Percentiles rank a stretch among this genome's conserved stretches.
phyloP scores from a whole-genome alignment of 768 basidiomycete species.

The Trametes sanguinea region DNA sequence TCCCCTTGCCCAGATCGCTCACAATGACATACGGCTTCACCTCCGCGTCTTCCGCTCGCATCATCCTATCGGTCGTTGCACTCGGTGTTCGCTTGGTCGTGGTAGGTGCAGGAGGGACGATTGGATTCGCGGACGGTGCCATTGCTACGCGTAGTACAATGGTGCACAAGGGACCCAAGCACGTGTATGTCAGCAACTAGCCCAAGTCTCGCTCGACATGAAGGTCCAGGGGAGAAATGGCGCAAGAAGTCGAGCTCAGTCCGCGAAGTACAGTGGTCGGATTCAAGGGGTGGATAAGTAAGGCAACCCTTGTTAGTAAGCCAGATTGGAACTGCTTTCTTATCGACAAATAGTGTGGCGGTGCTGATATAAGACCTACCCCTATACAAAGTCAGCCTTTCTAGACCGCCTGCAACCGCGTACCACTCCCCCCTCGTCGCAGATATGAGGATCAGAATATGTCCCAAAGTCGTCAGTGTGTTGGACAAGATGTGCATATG shows the following conservation, averaged over 20 bases:
- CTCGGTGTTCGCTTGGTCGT: slow-evolving; percentile 26
- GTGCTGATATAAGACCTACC: no score
- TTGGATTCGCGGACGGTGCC: slow-evolving; percentile 26
- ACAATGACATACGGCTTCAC: slow-evolving; percentile 77
- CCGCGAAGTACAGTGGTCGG: not conserved
- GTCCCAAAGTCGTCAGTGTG: no score
- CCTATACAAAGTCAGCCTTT: no score
- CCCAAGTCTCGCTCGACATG: not conserved
- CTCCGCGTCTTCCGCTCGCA: slow-evolving; percentile 61
- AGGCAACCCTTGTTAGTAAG: no score
- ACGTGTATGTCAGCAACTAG: slow-evolving; percentile 1
- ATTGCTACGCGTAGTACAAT: slow-evolving; percentile 17
- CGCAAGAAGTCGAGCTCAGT: not conserved
- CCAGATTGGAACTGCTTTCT: no score
- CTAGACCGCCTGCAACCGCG: no score
- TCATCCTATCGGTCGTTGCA: slow-evolving; percentile 20
- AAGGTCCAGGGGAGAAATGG: not conserved
- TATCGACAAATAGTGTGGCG: no score
- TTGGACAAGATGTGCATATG: no score
- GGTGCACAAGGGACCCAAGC: slow-evolving; percentile 8
- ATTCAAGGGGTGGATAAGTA: not conserved
- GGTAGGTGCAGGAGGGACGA: slow-evolving; percentile 10
- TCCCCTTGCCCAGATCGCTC: slow-evolving; percentile 81
- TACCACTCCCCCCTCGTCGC: no score
- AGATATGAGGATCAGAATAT: no score